phyloP scores from a whole-genome alignment of 768 basidiomycete genomes.

The Infundibulicybe gibba region DNA sequence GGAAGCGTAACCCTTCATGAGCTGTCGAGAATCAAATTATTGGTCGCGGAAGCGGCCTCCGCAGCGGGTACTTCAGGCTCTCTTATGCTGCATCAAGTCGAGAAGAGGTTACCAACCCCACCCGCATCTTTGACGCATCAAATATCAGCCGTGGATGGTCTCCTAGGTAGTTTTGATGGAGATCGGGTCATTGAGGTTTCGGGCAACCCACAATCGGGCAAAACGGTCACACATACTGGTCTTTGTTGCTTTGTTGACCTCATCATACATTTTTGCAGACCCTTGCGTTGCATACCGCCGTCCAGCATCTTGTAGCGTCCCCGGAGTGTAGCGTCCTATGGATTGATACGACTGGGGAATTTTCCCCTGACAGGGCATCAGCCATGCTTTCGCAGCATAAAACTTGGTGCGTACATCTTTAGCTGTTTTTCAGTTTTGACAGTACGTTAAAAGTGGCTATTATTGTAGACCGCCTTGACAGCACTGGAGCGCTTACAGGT shows the following conservation, averaged over 20 bases:
- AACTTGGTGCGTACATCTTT: conserved; percentile 14
- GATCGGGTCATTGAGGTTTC: conserved; percentile 64
- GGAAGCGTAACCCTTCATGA: conserved; percentile 47
- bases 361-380: conserved; percentile 47
- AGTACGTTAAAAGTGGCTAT: conserved; percentile 4
- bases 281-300: conserved; percentile 54
- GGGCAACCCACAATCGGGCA: conserved; percentile 62
- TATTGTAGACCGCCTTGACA: conserved; percentile 16
- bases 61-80: conserved; percentile 35
- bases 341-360: conserved; percentile 73
- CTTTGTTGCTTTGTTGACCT: background rate
- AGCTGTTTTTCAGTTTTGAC: background rate
- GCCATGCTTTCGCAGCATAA: conserved; percentile 27
- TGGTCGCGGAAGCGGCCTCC: conserved; percentile 39
- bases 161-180: conserved; percentile 48
- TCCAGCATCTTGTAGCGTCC: conserved; percentile 44
- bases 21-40: conserved; percentile 33
- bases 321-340: conserved; percentile 46
- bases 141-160: conserved; percentile 43
- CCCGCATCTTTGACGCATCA: conserved; percentile 29
- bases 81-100: conserved; percentile 20
- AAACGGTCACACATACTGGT: conserved; percentile 47
- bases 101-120: conserved; percentile 13
- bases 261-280: conserved; percentile 34
- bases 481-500: conserved; percentile 57